phyloP scores from a whole-genome alignment of 306 rosid genomes.

The Spatholobus suberectus region DNA sequence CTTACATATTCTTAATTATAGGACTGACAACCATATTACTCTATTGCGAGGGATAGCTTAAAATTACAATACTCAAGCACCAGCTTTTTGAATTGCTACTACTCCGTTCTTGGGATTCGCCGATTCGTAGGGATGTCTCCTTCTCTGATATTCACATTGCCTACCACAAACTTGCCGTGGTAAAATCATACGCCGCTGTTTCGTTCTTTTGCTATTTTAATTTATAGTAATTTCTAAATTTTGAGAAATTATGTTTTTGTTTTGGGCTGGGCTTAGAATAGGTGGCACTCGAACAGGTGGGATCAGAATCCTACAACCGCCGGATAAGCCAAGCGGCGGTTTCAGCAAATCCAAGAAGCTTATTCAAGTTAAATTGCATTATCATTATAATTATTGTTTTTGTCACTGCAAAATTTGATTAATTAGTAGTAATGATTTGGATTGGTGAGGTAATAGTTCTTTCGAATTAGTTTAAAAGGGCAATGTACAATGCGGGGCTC shows the following conservation, averaged over 20 bases:
- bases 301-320: constrained; percentile 59
- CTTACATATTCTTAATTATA: too few relatives aligned
- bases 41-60: too few relatives aligned
- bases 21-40: too few relatives aligned
- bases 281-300: constrained; percentile 93
- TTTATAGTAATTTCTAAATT: neutral
- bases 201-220: neutral
- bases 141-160: constrained; percentile 87
- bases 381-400: neutral
- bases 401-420: neutral
- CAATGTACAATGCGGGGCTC: constrained; percentile 91
- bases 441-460: constrained; percentile 63
- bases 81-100: too few relatives aligned
- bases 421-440: too few relatives aligned
- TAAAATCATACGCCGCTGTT: constrained; percentile 39
- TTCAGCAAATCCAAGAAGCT: constrained; percentile 96
- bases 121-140: constrained; percentile 83
- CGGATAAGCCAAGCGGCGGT: constrained; percentile 83
- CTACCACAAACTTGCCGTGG: constrained; percentile 93
- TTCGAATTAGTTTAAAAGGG: constrained; percentile 81
- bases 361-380: constrained; percentile 62
- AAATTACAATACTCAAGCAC: too few relatives aligned
- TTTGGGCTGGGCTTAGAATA: constrained; percentile 47
- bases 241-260: neutral
- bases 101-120: constrained; percentile 85